phyloP scores from a whole-genome alignment of 2,329 filamentous ascomycete genomes.

The Penicillium sp. region DNA sequence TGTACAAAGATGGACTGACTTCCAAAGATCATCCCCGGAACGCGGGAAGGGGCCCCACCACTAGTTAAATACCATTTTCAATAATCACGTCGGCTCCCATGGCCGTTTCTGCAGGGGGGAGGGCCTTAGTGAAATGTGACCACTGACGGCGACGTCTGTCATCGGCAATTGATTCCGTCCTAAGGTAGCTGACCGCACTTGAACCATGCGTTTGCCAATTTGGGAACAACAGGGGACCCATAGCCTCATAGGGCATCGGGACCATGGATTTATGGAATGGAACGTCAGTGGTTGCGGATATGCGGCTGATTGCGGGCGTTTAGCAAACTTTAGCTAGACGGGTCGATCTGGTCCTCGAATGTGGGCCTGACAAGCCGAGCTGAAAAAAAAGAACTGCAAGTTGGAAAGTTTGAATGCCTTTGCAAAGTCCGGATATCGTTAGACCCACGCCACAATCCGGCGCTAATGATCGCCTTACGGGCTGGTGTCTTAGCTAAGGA shows the following conservation, averaged over 20 bases:
- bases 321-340: slow-evolving; percentile 1
- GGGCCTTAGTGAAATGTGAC: too few relatives aligned
- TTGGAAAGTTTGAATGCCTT: too few relatives aligned
- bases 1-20: background rate
- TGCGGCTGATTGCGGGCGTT: background rate
- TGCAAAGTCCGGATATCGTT: background rate
- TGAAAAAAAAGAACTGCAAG: background rate
- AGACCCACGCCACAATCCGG: background rate
- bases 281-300: background rate
- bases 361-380: background rate
- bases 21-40: background rate
- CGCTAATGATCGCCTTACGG: background rate
- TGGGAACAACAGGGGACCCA: background rate
- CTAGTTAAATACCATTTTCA: background rate
- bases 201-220: too few relatives aligned
- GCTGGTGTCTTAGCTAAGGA: background rate
- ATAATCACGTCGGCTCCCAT: background rate
- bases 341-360: slow-evolving; percentile 3
- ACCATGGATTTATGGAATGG: too few relatives aligned
- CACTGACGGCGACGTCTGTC: too few relatives aligned
- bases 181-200: background rate
- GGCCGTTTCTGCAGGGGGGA: background rate
- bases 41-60: too few relatives aligned
- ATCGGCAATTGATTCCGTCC: background rate
- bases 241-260: too few relatives aligned